Conservation (phyloP, 1,139 yeast species). For the Saccharomyces hybrid region DNA sequence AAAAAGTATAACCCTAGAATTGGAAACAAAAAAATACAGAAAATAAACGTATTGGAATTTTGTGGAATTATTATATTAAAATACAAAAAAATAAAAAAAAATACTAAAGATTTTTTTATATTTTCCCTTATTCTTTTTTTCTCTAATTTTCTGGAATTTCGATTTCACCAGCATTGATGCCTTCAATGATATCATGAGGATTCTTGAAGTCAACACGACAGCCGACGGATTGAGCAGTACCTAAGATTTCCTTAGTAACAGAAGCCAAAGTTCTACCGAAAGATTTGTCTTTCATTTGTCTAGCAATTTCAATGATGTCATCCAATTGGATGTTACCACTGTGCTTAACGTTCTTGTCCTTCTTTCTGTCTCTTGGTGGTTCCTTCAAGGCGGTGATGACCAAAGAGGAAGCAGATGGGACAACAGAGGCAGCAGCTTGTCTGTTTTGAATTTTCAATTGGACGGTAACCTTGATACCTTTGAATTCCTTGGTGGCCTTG, state of each 20-base stretch:
- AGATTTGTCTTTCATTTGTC: constrained; percentile 95
- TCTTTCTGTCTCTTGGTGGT: constrained; percentile 99
- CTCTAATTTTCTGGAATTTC: constrained; percentile 85
- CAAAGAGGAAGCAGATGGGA: constrained; percentile 98
- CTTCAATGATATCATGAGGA: constrained; percentile 98
- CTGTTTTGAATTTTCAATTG: constrained; percentile 99
- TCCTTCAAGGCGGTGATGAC: constrained; percentile 99
- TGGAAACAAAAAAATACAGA: background rate
- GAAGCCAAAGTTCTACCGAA: constrained; percentile 97
- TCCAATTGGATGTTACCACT: constrained; percentile 97
- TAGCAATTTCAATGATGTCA: constrained; percentile 94
- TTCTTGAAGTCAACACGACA: constrained; percentile 98
- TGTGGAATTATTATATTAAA: background rate
- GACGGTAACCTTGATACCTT: constrained; percentile 98
- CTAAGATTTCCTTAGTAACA: constrained; percentile 96
- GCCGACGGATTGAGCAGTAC: constrained; percentile 99
- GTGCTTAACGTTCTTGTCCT: constrained; percentile 99
- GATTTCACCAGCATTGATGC: constrained; percentile 95
- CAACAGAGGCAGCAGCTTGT: constrained; percentile 98
- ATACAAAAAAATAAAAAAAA: background rate
- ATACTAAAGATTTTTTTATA: background rate
- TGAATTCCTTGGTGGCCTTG: constrained; percentile 98
- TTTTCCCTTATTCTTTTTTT: background rate
- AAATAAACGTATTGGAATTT: background rate
- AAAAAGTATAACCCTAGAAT: constrained; percentile 1